A percentile compares a stretch with the other conserved stretches of the same genome.
Conservation (phyloP, 192 early-diverging fungal species). For the Phycomyces nitens region DNA sequence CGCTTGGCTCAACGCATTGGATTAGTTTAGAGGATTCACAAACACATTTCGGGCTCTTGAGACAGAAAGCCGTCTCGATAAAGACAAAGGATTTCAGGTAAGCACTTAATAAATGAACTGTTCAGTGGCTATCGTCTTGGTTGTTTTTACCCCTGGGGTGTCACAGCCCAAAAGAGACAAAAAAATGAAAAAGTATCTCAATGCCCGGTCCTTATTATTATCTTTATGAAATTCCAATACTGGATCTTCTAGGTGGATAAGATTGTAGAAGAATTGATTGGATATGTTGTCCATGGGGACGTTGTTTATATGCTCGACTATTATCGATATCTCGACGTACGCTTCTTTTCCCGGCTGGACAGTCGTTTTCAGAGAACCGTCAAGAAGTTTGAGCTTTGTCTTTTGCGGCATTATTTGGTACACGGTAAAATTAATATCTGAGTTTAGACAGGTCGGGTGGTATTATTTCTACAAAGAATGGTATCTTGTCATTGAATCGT, state of each 20-base stretch:
- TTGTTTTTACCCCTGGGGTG: too few species aligned
- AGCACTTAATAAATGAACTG: neutral
- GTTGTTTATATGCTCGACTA: slow-evolving; percentile 48
- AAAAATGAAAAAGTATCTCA: too few species aligned
- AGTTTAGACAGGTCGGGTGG: too few species aligned
- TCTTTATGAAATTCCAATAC: too few species aligned
- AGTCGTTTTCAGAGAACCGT: slow-evolving; percentile 51
- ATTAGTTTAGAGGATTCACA: slow-evolving; percentile 60
- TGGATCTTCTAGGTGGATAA: slow-evolving; percentile 49
- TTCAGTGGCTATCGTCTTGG: too few species aligned
- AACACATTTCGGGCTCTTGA: slow-evolving; percentile 57
- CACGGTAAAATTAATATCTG: slow-evolving; percentile 40
- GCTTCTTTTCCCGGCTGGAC: slow-evolving; percentile 63
- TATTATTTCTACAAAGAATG: too few species aligned
- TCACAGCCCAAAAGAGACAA: too few species aligned
- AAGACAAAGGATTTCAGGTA: slow-evolving; percentile 60
- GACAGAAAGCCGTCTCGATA: slow-evolving; percentile 49
- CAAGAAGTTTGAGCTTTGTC: slow-evolving; percentile 57
- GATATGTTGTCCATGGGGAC: slow-evolving; percentile 47
- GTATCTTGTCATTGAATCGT: too few species aligned
- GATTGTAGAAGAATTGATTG: slow-evolving; percentile 57
- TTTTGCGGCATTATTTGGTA: slow-evolving; percentile 58
- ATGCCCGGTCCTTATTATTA: slow-evolving; percentile 6
- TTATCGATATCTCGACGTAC: slow-evolving; percentile 60
- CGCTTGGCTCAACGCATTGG: neutral